Evolutionary conservation across 2,329 filamentous ascomycete species (phyloP), one percentile per base, ranked within the genome.

Genomic region (Colletotrichum magnum): DNA sequence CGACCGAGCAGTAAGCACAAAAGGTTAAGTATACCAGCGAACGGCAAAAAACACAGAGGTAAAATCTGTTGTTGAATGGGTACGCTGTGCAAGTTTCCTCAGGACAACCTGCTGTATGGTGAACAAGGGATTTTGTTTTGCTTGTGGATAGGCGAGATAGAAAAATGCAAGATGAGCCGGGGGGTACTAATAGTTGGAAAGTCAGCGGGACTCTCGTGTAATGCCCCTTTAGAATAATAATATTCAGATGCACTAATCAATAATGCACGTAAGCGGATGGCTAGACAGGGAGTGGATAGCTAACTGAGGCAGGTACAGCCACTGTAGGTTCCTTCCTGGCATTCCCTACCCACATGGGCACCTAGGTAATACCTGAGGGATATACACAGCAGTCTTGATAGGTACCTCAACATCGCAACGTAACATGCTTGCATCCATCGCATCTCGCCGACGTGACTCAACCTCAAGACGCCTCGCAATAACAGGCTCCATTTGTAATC

Each of bases 361-460:
- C 16, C 16, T 7, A 47, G 45, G 18, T 16, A 18, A 18, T 18
- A 16, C 18, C 16, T 47, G 16, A n/a, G 45, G 16, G 18, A 16
- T 18, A n/a, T 67, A 51, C 47, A 61, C 43, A 24, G 53, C 54
- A 26, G 26, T 36, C 16, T 60, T 36, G 5, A 32, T 36, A 63
- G 58, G 62, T 58, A 39, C 58, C 64, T 58, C 47, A 63, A 50
- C 24, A 47, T 41, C 57, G 56, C 54, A 71, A 70, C 66, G 52
- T 57, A 59, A 54, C 26, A 52, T 71, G 47, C 65, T 48, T 26
- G 48, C 21, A 45, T 45, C 47, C 28, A 32, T 36, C 32, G 32
- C 32, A 36, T 48, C 41, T 61, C 51, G 21, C 32, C 58, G 64
- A 43, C 58, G 47, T 71, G 67, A 71, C 56, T 71, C 69, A 70